Base-by-base conservation (phyloP, 768 basidiomycete species). In the Mycena amicta region DNA sequence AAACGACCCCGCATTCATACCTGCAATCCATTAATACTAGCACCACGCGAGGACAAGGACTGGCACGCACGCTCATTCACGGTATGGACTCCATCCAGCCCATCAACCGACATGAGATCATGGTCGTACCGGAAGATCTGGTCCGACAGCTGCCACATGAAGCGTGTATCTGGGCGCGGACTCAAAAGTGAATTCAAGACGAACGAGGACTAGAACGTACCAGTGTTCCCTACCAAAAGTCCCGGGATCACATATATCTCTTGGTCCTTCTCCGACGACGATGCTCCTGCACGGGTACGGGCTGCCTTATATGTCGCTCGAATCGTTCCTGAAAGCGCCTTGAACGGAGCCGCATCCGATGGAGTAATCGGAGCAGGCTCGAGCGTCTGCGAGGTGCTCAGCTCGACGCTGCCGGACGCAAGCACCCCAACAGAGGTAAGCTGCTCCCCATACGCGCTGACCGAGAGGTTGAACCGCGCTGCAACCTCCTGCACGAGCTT, bases 91-190 rank as follows among this genome's bases (percentile, higher is more conserved):
- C 69, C 69, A 3, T 26, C 55, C 0, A 68, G 51, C 27, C 59
- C 68, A 18, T 60, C 58, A 5, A 27, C 57, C 15, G 57, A 26
- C 15, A 55, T 65, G 16, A 67, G 66, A 23, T 67, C 66, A 60
- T 77, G 77, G 6, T 68, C 68, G 60, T 83, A 83, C n/a, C 82
- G 79, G 72, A 80, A 83, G 51, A 83, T 83, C 54, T 73, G 67
- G 29, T 60, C 43, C 11, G 71, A 70, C 5, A 75, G 66, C 50
- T 57, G 45, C 72, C 73, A 73, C 58, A 71, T 70, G 51, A 59
- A 70, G 16, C 67, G 56, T 16, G 73, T 75, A 57, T 75, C 83
- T 78, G 43, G 3, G 8, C 23, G 23, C n/a, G n/a, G n/a, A n/a
- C n/a, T n/a, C n/a, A n/a, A n/a, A n/a, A n/a, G n/a, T n/a, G n/a